Evolutionary conservation across 1,139 yeast genomes (phyloP), one percentile per base, ranked within the genome.

Genomic region (Martiniozyma asiatica): DNA sequence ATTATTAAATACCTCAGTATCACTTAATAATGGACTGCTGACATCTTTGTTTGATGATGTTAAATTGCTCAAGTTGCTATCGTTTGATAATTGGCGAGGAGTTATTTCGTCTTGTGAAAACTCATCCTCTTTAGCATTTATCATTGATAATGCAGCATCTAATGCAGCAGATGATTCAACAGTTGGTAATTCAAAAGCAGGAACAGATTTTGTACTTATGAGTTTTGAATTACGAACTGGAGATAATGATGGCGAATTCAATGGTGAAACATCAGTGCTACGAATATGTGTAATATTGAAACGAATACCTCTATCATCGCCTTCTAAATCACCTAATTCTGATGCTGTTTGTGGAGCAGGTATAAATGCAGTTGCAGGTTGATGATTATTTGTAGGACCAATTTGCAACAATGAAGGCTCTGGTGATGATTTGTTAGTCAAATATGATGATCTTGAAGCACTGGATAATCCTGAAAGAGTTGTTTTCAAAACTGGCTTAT

Each of bases 361-460:
- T 24, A 9, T 33, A 2, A 63, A 62, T 11, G 62, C 52, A 16
- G 23, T 33, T 5, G 53, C 24, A 2, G 74, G 74, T 1, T 69
- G 65, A 59, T 17, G 18, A 17, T 6, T 17, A 5, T 15, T 9
- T n/a, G 8, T 16, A 5, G 16, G 17, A 16, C 8, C n/a, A n/a
- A 21, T 11, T 17, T n/a, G 9, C 3, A 78, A 77, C 16, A 61
- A 39, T 2, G 79, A 77, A 39, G 70, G 79, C 3, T 75, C 38
- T 31, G 23, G 6, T 21, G 11, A 6, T 21, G 11, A 12, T 21
- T 6, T 6, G 6, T 10, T 9, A 6, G 23, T 12, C 10, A 21
- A n/a, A 12, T n/a, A 24, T 13, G 8, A 22, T 9, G 14, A 18
- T 12, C 16, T 25, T 13, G 32, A 22, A 8, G 31, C 14, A 14